These are phyloP conservation scores for Penicillium subrubescens DNA, from an alignment of 495 filamentous ascomycete species.

Conservation along the genomic window DNA sequence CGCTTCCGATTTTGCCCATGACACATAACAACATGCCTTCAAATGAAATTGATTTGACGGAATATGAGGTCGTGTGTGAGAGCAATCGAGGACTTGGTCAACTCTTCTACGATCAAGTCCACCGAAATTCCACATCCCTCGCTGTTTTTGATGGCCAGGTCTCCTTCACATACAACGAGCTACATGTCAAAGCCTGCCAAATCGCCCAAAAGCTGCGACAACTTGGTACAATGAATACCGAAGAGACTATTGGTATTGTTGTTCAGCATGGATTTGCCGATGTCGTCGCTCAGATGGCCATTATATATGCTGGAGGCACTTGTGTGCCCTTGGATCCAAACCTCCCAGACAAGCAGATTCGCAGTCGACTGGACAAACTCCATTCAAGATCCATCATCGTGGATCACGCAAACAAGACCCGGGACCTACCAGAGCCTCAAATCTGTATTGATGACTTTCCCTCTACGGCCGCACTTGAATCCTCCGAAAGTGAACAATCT, in stretches of 20 bases:
- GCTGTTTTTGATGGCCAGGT: too few species aligned
- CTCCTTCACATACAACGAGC: too few species aligned
- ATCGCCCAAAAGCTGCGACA: too few species aligned
- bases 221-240: background rate
- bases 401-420: constrained; percentile 6
- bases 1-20: too few species aligned
- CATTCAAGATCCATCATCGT: constrained; percentile 13
- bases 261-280: constrained; percentile 22
- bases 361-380: constrained; percentile 5
- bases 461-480: background rate
- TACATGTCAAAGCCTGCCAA: too few species aligned
- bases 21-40: too few species aligned
- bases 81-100: too few species aligned
- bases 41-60: too few species aligned
- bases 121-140: too few species aligned
- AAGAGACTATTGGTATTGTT: constrained; percentile 22
- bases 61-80: too few species aligned
- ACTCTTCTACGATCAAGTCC: too few species aligned
- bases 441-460: background rate
- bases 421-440: constrained; percentile 5
- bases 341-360: constrained; percentile 18
- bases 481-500: background rate
- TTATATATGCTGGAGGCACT: constrained; percentile 25
- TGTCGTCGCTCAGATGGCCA: constrained; percentile 22
- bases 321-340: constrained; percentile 27